These are phyloP conservation scores for Starmerella kuoi DNA, from an alignment of 805 yeast species.

Conservation along the genomic window DNA sequence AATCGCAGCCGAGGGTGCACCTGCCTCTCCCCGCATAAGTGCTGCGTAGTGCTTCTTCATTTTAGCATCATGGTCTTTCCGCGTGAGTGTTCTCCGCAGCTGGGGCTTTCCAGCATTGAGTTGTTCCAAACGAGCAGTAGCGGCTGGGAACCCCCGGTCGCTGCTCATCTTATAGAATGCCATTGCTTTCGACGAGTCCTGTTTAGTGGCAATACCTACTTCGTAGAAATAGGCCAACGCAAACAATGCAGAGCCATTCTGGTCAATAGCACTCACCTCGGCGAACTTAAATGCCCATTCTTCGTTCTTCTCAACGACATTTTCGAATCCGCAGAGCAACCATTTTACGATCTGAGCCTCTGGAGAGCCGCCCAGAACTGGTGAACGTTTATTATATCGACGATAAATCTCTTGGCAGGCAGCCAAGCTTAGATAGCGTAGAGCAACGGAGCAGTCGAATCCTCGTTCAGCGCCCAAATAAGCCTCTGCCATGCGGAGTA, in stretches of 20 bases:
- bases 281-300: conserved; percentile 61
- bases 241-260: conserved; percentile 51
- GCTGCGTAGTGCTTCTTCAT: conserved; percentile 14
- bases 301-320: conserved; percentile 42
- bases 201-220: conserved; percentile 47
- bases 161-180: conserved; percentile 45
- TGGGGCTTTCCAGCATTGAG: conserved; percentile 11
- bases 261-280: conserved; percentile 46
- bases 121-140: conserved; percentile 24
- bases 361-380: conserved; percentile 26
- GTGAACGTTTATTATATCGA: conserved; percentile 13
- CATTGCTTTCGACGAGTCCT: conserved; percentile 35
- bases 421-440: conserved; percentile 29
- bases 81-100: conserved; percentile 18
- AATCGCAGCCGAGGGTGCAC: conserved; percentile 13
- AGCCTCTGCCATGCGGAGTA: conserved; percentile 29
- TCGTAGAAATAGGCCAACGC: conserved; percentile 59
- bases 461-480: conserved; percentile 28
- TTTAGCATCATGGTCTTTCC: conserved; percentile 17
- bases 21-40: conserved; percentile 11
- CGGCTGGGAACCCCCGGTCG: conserved; percentile 35
- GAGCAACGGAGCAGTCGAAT: conserved; percentile 26
- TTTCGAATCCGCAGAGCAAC: conserved; percentile 59
- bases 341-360: conserved; percentile 38
- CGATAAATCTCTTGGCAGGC: conserved; percentile 28